Base-by-base conservation (phyloP, 257 asterid species). In the Orobanche coerulescens region DNA sequence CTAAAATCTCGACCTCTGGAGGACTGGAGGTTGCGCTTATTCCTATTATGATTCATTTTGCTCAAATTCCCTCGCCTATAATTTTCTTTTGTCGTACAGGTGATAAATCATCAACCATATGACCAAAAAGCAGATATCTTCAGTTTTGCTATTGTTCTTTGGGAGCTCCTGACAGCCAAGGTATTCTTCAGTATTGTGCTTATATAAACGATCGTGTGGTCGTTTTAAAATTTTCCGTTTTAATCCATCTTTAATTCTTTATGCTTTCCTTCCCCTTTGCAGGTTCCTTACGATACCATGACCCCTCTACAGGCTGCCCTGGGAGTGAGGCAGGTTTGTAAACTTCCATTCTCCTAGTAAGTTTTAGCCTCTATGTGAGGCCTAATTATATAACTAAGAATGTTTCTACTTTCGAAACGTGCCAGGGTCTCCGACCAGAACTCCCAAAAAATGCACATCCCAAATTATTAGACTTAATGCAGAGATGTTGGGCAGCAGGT, bases 131-230 rank as follows among this genome's bases (percentile, higher is more conserved):
- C 95, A 20, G 98, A 92, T 65, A 87, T 92, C 36, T 88, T 81
- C 78, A 92, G 96, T 71, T 92, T 85, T 75, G 94, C 88, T 15
- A 86, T 92, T 71, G 96, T 88, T 60, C 85, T 92, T 61, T 88
- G 98, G 98, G 98, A 92, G 90, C 85, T 92, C 55, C 76, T 78
- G 59, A 86, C 95, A 1, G 84, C 88, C 14, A 86, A 86, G 96
- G 98, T 88, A 44, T 51, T 57, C 55, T 50, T 51, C 22, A 25
- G 11, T 4, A 39, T 22, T 40, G 37, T 69, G 14, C 55, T 14
- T 40, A 37, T 19, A 59, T 23, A 19, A 19, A 40, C 64, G 51
- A 60, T 6, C 8, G 53, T 36, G n/a, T 9, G 12, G 42, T 36
- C 12, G 12, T 36, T 36, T 11, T 30, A 30, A 30, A 30, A 30